Conservation (phyloP, 1,139 yeast species). For the Entelexis paramagnoliae region DNA sequence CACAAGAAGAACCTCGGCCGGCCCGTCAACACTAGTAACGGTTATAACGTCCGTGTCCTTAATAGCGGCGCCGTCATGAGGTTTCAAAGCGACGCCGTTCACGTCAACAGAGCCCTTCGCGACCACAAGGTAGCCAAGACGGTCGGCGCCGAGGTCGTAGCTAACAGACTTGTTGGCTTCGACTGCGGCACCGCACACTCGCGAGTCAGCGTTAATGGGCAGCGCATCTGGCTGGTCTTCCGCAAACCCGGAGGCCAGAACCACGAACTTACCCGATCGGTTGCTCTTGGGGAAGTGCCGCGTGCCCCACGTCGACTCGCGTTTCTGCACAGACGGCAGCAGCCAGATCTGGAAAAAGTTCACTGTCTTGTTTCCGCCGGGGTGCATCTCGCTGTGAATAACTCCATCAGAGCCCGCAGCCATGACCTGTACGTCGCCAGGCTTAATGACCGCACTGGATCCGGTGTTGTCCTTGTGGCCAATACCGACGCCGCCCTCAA, state of each 20-base stretch:
- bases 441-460: conserved; percentile 57
- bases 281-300: neutral
- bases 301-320: neutral
- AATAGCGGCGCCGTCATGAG: conserved; percentile 7
- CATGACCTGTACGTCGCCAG: conserved; percentile 90
- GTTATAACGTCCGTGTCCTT: neutral
- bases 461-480: conserved; percentile 93
- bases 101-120: neutral
- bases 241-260: conserved; percentile 7
- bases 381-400: conserved; percentile 76
- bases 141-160: neutral
- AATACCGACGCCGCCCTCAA: conserved; percentile 37
- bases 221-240: conserved; percentile 4
- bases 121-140: conserved; percentile 7
- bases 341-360: conserved; percentile 83
- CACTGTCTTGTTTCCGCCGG: neutral
- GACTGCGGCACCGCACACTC: conserved; percentile 2
- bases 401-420: conserved; percentile 77
- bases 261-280: conserved; percentile 1
- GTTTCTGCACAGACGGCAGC: conserved; percentile 28
- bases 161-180: neutral
- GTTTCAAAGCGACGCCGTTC: neutral
- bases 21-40: neutral
- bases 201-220: conserved; percentile 1
- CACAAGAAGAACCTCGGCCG: conserved; percentile 14